Evolutionary conservation across 83 land plant genomes (phyloP).

Genomic region (Thuja plicata): DNA sequence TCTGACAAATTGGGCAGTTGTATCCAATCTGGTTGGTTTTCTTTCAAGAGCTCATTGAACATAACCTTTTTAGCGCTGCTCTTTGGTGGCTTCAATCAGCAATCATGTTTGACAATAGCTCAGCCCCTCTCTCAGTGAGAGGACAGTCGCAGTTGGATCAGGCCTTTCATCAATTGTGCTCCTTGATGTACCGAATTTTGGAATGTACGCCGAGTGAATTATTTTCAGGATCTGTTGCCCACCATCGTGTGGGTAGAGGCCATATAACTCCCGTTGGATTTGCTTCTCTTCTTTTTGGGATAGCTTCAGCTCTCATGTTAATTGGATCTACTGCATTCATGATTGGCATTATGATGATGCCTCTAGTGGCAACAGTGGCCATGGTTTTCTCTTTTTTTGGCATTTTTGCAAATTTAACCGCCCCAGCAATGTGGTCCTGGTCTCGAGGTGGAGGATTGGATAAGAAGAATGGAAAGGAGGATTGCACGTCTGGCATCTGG

Average conservation of each 20-base stretch:
- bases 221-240: not conserved
- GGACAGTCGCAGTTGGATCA: constrained; percentile 5
- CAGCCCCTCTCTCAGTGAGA: constrained; percentile 3
- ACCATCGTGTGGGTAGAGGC: not conserved
- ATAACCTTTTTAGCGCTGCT: not conserved
- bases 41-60: too few relatives aligned
- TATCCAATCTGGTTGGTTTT: not conserved
- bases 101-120: not conserved
- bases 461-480: not conserved
- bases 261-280: constrained; percentile 1
- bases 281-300: constrained; percentile 9
- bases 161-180: not conserved
- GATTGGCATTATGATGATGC: constrained; percentile 17
- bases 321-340: constrained; percentile 16
- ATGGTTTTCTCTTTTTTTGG: not conserved
- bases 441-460: not conserved
- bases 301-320: constrained; percentile 8
- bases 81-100: not conserved
- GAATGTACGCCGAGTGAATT: not conserved
- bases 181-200: not conserved
- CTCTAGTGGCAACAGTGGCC: constrained; percentile 8
- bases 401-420: not conserved
- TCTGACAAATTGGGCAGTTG: not conserved
- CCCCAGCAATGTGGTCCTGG: constrained; percentile 10
- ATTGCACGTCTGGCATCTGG: not conserved